Base-by-base conservation (phyloP, 164 flowering plant genomes). In the Cinnamomum chago region DNA sequence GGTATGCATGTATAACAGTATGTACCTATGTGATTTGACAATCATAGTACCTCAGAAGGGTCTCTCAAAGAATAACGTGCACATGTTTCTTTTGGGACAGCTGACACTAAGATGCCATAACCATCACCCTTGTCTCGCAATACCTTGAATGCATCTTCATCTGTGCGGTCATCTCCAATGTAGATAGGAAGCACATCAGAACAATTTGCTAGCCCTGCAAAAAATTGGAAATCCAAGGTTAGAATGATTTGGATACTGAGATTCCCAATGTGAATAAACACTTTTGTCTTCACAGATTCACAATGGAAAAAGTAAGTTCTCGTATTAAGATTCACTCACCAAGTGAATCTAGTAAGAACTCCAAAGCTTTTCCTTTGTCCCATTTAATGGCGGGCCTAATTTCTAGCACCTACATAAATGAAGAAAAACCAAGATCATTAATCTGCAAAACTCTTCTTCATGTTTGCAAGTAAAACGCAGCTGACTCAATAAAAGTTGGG, bases 81-180 rank as follows among this genome's bases (percentile, higher is more conserved):
- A 70, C 81, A 79, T 78, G 87, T 90, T 80, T 90, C 91, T 82
- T 90, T 92, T 15, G 97, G 90, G 67, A 80, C 83, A 14, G 92
- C 77, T 17, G 97, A 88, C 50, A 92, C 97, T 62, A 92, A 68
- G 65, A 92, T 90, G 13, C 97, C 94, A 79, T 73, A 88, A 58
- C 97, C 97, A 18, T 73, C 79, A 67, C 79, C 82, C 25, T 83
- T 81, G 72, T 88, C 90, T 72, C 86, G 79, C 97, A 66, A 90
- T 82, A 92, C 99, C 98, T 94, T 92, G 76, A 96, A 96, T 47
- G 99, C 99, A 86, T 95, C 99, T 87, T 95, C 99, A 85, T 95
- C 98, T 0, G 95, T 86, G 58, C 85, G 82, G 81, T 95, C 99
- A 82, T 96, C 99, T 76, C 99, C 99, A 67, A 96, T 85, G 69